These are phyloP conservation scores for Veloporphyrellus conicus DNA, from an alignment of 1,284 basidiomycete species.

Conservation along the genomic window DNA sequence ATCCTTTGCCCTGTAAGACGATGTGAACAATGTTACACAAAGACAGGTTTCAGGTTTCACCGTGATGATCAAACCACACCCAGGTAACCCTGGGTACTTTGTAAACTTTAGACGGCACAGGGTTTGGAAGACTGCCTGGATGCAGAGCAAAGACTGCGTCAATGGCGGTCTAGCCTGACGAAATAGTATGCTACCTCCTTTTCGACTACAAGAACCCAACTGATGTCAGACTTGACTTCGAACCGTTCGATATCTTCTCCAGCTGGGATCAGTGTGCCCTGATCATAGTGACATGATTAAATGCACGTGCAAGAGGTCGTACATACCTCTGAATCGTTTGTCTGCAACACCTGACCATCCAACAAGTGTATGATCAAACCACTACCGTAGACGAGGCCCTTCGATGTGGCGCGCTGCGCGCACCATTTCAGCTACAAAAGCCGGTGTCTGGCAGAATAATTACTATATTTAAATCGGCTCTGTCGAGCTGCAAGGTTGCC, in stretches of 20 bases:
- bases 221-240: constrained; percentile 46
- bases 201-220: constrained; percentile 84
- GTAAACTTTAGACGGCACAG: constrained; percentile 59
- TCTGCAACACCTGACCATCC: constrained; percentile 50
- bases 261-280: constrained; percentile 75
- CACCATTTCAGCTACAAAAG: constrained; percentile 8
- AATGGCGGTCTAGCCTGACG: not conserved
- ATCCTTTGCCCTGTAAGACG: constrained; percentile 78
- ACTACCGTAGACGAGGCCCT: constrained; percentile 77
- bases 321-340: constrained; percentile 56
- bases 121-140: constrained; percentile 83
- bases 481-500: constrained; percentile 68
- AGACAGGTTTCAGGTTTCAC: constrained; percentile 33
- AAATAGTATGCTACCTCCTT: constrained; percentile 66
- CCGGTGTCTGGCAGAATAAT: constrained; percentile 18
- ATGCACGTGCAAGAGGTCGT: not conserved
- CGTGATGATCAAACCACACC: constrained; percentile 68
- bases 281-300: not conserved
- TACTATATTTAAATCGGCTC: constrained; percentile 79
- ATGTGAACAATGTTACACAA: constrained; percentile 10
- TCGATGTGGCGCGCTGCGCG: constrained; percentile 74
- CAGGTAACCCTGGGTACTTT: constrained; percentile 45
- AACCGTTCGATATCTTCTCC: constrained; percentile 66
- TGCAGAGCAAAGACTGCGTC: not conserved
- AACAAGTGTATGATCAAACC: constrained; percentile 55